Percentiles rank a stretch among this genome's conserved stretches.
Conservation (phyloP, 257 asterid species). For the Mitragyna speciosa region DNA sequence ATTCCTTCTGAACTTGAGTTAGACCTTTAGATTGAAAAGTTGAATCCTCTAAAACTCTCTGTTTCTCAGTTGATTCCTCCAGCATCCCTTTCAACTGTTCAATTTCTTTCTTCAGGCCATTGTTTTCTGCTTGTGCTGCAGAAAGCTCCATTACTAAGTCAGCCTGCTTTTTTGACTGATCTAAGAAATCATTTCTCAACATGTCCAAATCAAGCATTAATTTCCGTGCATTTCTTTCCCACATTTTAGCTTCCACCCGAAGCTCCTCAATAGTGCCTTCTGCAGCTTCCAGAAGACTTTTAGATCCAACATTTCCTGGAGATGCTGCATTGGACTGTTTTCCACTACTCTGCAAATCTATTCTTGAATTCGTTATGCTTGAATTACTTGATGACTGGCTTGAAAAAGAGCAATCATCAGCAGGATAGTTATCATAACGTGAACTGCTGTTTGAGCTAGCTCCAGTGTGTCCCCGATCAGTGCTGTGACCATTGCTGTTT, state of each 20-base stretch:
- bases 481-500: conserved; percentile 31
- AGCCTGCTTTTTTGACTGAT: conserved; percentile 64
- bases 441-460: conserved; percentile 34
- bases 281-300: conserved; percentile 61
- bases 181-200: conserved; percentile 53
- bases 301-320: conserved; percentile 34
- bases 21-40: conserved; percentile 37
- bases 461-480: conserved; percentile 30
- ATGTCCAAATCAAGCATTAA: conserved; percentile 72
- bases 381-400: conserved; percentile 41
- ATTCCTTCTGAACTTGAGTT: conserved; percentile 47
- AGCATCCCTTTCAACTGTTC: conserved; percentile 44
- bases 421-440: conserved; percentile 34
- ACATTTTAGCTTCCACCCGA: conserved; percentile 87
- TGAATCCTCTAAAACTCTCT: conserved; percentile 31
- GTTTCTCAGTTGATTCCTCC: conserved; percentile 31
- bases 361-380: conserved; percentile 26
- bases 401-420: conserved; percentile 40
- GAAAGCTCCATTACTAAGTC: conserved; percentile 66
- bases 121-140: conserved; percentile 55
- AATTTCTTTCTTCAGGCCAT: conserved; percentile 55
- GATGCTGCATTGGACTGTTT: conserved; percentile 37
- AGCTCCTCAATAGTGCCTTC: conserved; percentile 73
- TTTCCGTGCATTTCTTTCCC: conserved; percentile 94
- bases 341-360: conserved; percentile 33